Evolutionary conservation across 495 filamentous ascomycete species (phyloP), one percentile per base, ranked within the genome.

Genomic region (Penicillium fimorum): DNA sequence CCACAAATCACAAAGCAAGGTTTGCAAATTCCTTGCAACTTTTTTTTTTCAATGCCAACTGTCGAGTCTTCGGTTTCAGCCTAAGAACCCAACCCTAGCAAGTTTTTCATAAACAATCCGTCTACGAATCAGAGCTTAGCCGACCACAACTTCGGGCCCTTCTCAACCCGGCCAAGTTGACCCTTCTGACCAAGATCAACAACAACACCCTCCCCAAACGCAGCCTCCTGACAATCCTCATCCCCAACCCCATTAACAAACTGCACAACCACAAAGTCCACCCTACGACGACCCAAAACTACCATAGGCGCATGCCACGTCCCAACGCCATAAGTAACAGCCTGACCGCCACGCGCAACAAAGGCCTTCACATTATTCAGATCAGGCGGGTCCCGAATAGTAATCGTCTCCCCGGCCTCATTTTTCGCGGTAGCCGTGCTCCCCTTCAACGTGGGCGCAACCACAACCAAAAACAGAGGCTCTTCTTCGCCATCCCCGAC

Each of bases 231-330:
- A 63, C 90, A 94, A 72, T 98, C 94, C 76, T 97, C 94, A 2
- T 83, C 76, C 12, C 71, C 83, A 35, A 92, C 87, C 5, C 89
- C 91, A 72, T 95, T 98, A 15, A 85, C 86, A 75, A 85, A 90
- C 73, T 96, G 92, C 66, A 90, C 80, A 9, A 97, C 92, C 24
- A 96, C 84, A 73, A 97, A 98, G 63, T 88, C 87, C 27, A 91
- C 81, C 20, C 82, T 76, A 33, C 76, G 60, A 45, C 74, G 64
- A 1, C 93, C 94, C 20, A 97, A 65, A 44, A 91, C 92, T 15
- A 88, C 90, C 94, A 98, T 97, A 2, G 94, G 94, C 59, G 93
- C 92, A 80, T 98, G 94, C 93, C 95, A 98, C 42, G 91, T 96
- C 15, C 90, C 94, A 15, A 87, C 83, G 12, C 82, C 89, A 72